These are phyloP conservation scores for Chrysanthemum lavandulifolium DNA, from an alignment of 129 eudicot species.

Conservation along the genomic window DNA sequence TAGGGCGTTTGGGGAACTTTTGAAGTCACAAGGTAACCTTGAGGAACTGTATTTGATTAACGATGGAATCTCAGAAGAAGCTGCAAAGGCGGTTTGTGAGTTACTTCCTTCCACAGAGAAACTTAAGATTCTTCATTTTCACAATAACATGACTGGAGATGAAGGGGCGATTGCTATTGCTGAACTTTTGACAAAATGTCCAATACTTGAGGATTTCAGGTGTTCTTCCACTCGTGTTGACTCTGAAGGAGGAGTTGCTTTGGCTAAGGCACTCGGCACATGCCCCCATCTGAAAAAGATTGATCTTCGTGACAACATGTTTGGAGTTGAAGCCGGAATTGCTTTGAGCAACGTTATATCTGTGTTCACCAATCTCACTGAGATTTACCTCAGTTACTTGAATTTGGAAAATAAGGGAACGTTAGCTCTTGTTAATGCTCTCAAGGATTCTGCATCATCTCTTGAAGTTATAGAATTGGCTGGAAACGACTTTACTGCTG, in stretches of 20 bases:
- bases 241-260: conserved; percentile 56
- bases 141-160: conserved; percentile 69
- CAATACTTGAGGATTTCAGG: conserved; percentile 50
- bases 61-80: conserved; percentile 67
- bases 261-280: conserved; percentile 47
- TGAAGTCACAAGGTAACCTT: conserved; percentile 50
- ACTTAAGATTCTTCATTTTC: conserved; percentile 52
- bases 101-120: conserved; percentile 57
- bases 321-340: conserved; percentile 62
- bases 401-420: conserved; percentile 55
- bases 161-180: conserved; percentile 61
- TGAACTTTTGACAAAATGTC: conserved; percentile 38
- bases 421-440: conserved; percentile 38
- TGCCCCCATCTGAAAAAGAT: conserved; percentile 49
- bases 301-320: conserved; percentile 58
- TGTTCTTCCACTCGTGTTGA: conserved; percentile 63
- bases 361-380: conserved; percentile 37
- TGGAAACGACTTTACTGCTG: conserved; percentile 60
- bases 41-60: conserved; percentile 63
- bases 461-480: conserved; percentile 69
- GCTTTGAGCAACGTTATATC: conserved; percentile 45
- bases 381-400: conserved; percentile 56
- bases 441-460: conserved; percentile 40
- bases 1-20: conserved; percentile 51
- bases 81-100: conserved; percentile 56